phyloP scores from a whole-genome alignment of 192 early-diverging fungal genomes.

The Coemansia sp. region DNA sequence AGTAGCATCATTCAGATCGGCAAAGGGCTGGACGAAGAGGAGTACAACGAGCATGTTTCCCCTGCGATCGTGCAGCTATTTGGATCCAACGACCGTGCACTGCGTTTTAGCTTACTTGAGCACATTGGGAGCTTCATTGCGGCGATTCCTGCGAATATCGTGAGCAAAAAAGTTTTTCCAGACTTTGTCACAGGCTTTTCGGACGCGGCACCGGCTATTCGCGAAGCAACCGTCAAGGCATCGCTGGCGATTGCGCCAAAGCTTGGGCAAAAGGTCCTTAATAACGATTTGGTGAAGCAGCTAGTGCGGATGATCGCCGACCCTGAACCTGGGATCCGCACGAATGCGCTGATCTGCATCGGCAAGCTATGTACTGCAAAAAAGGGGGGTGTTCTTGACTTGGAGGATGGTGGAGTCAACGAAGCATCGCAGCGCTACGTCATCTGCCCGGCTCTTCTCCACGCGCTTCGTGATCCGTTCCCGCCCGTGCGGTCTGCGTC shows the following conservation, averaged over 20 bases:
- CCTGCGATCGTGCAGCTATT: constrained; percentile 85
- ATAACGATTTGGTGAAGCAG: constrained; percentile 83
- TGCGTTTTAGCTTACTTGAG: constrained; percentile 85
- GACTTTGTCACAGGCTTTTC: constrained; percentile 86
- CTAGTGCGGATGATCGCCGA: constrained; percentile 90
- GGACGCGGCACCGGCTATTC: constrained; percentile 86
- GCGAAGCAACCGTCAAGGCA: constrained; percentile 90
- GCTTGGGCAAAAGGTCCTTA: constrained; percentile 49
- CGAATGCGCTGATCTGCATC: constrained; percentile 93
- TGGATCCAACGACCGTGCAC: constrained; percentile 81
- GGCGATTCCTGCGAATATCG: constrained; percentile 65
- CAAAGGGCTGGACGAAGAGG: constrained; percentile 65
- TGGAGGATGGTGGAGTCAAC: constrained; percentile 57
- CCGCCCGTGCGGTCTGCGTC: constrained; percentile 85
- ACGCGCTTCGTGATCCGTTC: constrained; percentile 86
- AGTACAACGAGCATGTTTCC: constrained; percentile 71
- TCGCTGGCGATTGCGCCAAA: constrained; percentile 75
- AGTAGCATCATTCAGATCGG: constrained; percentile 87
- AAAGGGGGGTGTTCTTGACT: constrained; percentile 30
- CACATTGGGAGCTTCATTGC: constrained; percentile 74
- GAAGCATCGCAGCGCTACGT: constrained; percentile 78
- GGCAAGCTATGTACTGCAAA: constrained; percentile 83
- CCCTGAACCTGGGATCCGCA: constrained; percentile 92
- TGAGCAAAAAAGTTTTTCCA: constrained; percentile 85
- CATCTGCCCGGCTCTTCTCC: constrained; percentile 79